These are phyloP conservation scores for Penicillium paneum DNA, from an alignment of 2,329 filamentous ascomycete genomes.

Conservation along the genomic window DNA sequence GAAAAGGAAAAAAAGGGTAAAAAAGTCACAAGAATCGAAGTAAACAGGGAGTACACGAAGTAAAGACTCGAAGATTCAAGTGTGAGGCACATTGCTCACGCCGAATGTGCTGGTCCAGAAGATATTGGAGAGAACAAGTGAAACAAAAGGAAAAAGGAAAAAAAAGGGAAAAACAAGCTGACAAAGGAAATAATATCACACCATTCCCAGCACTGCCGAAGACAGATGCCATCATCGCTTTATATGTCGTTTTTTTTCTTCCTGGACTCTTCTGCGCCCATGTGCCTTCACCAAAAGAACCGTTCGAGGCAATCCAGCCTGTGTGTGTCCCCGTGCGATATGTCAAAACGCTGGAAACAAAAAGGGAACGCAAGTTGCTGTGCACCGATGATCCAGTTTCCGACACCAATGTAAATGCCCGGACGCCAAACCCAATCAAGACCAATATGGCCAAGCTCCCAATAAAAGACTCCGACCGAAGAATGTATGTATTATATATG, in stretches of 20 bases:
- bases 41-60: slow-evolving; percentile 40
- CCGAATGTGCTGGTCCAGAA: slow-evolving; percentile 20
- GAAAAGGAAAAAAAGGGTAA: slow-evolving; percentile 8
- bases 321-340: slow-evolving; percentile 9
- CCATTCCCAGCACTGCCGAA: slow-evolving; percentile 2
- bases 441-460: slow-evolving; percentile 26
- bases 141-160: slow-evolving; percentile 26
- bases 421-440: slow-evolving; percentile 36
- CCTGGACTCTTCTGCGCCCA: slow-evolving; percentile 13
- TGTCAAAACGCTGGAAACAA: slow-evolving; percentile 8
- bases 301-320: slow-evolving; percentile 1
- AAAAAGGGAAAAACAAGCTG: slow-evolving; percentile 38
- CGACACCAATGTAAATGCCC: slow-evolving; percentile 30
- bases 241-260: slow-evolving; percentile 15
- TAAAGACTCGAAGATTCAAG: slow-evolving; percentile 27
- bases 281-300: slow-evolving; percentile 1
- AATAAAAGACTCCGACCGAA: slow-evolving; percentile 23
- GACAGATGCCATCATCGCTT: slow-evolving; percentile 19
- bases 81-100: slow-evolving; percentile 15
- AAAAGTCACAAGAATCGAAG: slow-evolving; percentile 32
- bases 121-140: slow-evolving; percentile 14
- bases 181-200: slow-evolving; percentile 48
- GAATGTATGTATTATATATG: slow-evolving; percentile 31
- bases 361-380: slow-evolving; percentile 16
- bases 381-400: slow-evolving; percentile 22